Evolutionary conservation across 768 basidiomycete genomes (phyloP), one percentile per base, ranked within the genome.

Genomic region (Lactifluus subvellereus): DNA sequence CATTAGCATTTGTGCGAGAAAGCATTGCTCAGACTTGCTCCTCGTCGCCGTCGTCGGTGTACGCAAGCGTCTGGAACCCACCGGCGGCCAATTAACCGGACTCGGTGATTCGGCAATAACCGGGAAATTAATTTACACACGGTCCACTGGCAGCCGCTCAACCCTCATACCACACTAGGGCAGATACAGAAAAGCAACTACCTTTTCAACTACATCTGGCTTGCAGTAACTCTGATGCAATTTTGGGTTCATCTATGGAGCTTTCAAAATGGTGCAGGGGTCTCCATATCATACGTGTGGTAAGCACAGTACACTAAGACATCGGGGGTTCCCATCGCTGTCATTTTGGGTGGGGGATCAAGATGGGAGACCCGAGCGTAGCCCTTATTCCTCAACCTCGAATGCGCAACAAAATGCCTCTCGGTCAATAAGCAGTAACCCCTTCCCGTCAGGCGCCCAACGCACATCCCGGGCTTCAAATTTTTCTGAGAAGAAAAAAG

Each of bases 381-480:
- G 11, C 42, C 47, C 9, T 62, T 49, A 59, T 57, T 59, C 61
- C 33, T 68, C 67, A 32, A 66, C 67, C 9, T 68, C 67, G 35
- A 68, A 68, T 1, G 65, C 67, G 53, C 67, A 63, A 71, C 93
- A 95, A 70, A 94, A 96, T 47, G 81, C 82, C 38, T 88, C 84
- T 69, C 82, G 88, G 68, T 90, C 91, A 60, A 93, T 60, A 54
- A 96, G 71, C 2, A 88, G 76, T 58, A 95, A 73, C 0, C 89
- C 89, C 65, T 89, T 88, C 3, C 94, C 94, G 69, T 97, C 93
- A 4, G 90, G 89, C 13, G 90, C 83, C 91, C 92, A 97, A 47
- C 74, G 79, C 5, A 91, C 67, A 66, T 91, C 87, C 59, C 79
- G 79, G 3, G 85, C 80, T 59, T 86, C 82, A 67, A 95, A 95